Conservation (phyloP, 805 yeast species). For the Novakomyces olei region DNA sequence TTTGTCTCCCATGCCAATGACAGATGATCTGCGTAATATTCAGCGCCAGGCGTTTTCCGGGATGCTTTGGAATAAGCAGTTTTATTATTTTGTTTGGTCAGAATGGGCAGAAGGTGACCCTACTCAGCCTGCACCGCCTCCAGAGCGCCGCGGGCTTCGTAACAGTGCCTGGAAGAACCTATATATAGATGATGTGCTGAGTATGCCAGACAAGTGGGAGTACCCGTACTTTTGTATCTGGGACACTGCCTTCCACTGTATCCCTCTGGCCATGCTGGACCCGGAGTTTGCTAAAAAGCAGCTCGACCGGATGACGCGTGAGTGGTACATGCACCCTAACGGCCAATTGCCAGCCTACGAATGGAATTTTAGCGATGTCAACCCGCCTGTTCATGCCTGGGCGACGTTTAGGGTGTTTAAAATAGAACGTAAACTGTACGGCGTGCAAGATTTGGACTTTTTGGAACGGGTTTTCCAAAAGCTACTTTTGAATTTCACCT, state of each 20-base stretch:
- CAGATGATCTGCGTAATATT: constrained; percentile 55
- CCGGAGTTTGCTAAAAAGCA: constrained; percentile 81
- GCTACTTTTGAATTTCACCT: constrained; percentile 66
- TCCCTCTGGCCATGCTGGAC: constrained; percentile 82
- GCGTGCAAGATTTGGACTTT: constrained; percentile 58
- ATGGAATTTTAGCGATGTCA: constrained; percentile 90
- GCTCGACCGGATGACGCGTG: constrained; percentile 64
- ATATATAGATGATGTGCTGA: constrained; percentile 67
- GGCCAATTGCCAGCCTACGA: constrained; percentile 96
- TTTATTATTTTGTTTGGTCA: constrained; percentile 62
- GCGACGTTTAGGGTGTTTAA: constrained; percentile 71
- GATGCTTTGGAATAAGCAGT: constrained; percentile 80
- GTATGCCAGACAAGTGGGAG: constrained; percentile 90
- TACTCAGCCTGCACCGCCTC: constrained; percentile 46
- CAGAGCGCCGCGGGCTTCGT: constrained; percentile 65
- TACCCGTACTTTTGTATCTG: constrained; percentile 92
- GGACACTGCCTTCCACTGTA: constrained; percentile 91
- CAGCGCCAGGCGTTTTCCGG: constrained; percentile 93
- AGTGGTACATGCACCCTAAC: constrained; percentile 95
- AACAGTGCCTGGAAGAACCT: constrained; percentile 76
- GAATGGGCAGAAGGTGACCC: constrained; percentile 84
- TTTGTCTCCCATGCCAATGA: constrained; percentile 62
- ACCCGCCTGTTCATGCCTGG: constrained; percentile 97
- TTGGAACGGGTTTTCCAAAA: constrained; percentile 86
- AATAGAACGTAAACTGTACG: constrained; percentile 66